Conservation (phyloP, 2,329 filamentous ascomycete genomes). For the Sarocladiaceae sp. region DNA sequence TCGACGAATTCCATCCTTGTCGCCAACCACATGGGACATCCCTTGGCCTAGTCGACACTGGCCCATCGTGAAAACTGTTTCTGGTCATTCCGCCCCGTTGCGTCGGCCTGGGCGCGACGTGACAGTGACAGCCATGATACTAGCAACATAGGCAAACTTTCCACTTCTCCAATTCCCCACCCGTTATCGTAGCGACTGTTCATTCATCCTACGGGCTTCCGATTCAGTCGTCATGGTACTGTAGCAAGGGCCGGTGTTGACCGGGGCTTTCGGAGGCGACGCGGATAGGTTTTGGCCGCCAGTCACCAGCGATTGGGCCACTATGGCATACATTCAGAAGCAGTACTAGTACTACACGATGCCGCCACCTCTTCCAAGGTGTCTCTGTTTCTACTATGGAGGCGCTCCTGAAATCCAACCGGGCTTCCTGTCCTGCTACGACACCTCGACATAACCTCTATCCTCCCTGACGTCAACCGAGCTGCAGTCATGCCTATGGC, state of each 20-base stretch:
- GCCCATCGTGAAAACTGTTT: background rate
- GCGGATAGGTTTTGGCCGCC: constrained; percentile 4
- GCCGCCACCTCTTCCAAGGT: constrained; percentile 1
- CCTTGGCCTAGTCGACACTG: background rate
- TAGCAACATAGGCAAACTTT: background rate
- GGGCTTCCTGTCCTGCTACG: constrained; percentile 9
- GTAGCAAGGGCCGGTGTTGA: constrained; percentile 3
- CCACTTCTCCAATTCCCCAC: background rate
- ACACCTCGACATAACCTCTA: constrained; percentile 13
- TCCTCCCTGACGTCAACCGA: constrained; percentile 14
- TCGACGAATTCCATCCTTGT: background rate
- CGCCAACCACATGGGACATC: background rate
- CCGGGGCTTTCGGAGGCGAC: background rate
- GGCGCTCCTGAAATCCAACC: background rate
- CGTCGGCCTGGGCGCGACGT: constrained; percentile 6
- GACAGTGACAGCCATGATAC: background rate
- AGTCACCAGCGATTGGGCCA: background rate
- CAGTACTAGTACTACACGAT: constrained; percentile 10
- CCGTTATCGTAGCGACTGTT: background rate
- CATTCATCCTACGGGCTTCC: background rate
- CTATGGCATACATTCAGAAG: background rate
- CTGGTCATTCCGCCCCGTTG: constrained; percentile 7
- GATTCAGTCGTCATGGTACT: background rate
- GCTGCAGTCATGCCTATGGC: constrained; percentile 40
- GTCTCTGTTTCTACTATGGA: constrained; percentile 10